These are phyloP conservation scores for Aristolochia contorta DNA, from an alignment of 164 flowering plant species.

Conservation along the genomic window DNA sequence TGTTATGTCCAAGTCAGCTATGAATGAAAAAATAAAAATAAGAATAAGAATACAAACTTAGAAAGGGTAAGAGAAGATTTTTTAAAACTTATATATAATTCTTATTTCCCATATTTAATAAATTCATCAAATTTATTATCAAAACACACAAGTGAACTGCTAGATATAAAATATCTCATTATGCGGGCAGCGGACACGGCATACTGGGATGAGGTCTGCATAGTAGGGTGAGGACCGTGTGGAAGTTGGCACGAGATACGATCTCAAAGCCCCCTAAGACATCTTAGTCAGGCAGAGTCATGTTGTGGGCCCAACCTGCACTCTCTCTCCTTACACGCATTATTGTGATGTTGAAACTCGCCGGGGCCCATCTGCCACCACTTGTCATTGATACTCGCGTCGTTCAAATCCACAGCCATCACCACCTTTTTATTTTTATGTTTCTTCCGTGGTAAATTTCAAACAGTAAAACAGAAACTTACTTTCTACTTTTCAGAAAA, in stretches of 20 bases:
- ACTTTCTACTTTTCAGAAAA: neutral
- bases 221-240: neutral
- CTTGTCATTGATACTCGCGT: too few relatives aligned
- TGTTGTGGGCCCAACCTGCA: neutral
- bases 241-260: neutral
- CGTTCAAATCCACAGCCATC: neutral
- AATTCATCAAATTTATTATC: too few relatives aligned
- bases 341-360: neutral
- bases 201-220: neutral
- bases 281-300: neutral
- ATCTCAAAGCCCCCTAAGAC: neutral
- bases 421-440: too few relatives aligned
- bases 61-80: too few relatives aligned
- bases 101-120: too few relatives aligned
- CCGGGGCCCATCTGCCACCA: neutral
- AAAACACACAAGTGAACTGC: too few relatives aligned
- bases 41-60: neutral
- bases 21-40: neutral
- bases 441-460: too few relatives aligned
- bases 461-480: too few relatives aligned
- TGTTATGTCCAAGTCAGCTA: neutral
- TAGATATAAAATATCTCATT: too few relatives aligned
- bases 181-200: neutral
- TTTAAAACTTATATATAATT: too few relatives aligned
- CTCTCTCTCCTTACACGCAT: neutral